Percentiles rank a stretch among this genome's conserved stretches.
Conservation (phyloP, 192 early-diverging fungal species). For the Backusella australiensis region DNA sequence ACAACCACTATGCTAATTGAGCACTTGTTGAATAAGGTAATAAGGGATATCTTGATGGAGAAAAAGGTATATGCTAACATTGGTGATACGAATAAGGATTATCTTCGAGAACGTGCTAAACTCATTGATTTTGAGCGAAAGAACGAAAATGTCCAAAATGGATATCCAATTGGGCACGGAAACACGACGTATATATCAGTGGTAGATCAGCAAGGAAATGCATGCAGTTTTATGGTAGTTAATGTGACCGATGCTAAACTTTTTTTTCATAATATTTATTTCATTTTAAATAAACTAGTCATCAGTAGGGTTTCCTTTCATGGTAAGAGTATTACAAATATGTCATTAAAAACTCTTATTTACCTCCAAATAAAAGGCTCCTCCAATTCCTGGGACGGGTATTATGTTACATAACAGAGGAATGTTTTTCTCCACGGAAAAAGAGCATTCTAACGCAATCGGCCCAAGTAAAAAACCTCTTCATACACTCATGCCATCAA, state of each 20-base stretch:
- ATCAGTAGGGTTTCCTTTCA: slow-evolving; percentile 44
- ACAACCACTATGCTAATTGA: slow-evolving; percentile 43
- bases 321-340: slow-evolving; percentile 32
- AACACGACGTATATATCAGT: slow-evolving; percentile 77
- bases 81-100: slow-evolving; percentile 24
- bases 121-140: slow-evolving; percentile 49
- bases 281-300: slow-evolving; percentile 58
- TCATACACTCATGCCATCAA: slow-evolving; percentile 77
- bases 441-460: slow-evolving; percentile 57
- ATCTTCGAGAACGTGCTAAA: slow-evolving; percentile 52
- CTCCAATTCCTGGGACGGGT: slow-evolving; percentile 52
- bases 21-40: slow-evolving; percentile 47
- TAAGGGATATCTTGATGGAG: too few species aligned
- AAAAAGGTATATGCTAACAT: too few species aligned
- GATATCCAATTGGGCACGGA: slow-evolving; percentile 51
- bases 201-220: slow-evolving; percentile 73
- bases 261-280: too few species aligned
- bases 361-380: slow-evolving; percentile 28
- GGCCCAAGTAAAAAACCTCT: slow-evolving; percentile 68
- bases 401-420: slow-evolving; percentile 71
- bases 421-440: slow-evolving; percentile 58
- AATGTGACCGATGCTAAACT: too few species aligned
- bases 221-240: slow-evolving; percentile 77
- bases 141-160: slow-evolving; percentile 44
- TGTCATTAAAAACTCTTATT: too few species aligned